These are phyloP conservation scores for Globisporangium irregulare DNA, from an alignment of 352 stramenopile genomes.

Conservation along the genomic window DNA sequence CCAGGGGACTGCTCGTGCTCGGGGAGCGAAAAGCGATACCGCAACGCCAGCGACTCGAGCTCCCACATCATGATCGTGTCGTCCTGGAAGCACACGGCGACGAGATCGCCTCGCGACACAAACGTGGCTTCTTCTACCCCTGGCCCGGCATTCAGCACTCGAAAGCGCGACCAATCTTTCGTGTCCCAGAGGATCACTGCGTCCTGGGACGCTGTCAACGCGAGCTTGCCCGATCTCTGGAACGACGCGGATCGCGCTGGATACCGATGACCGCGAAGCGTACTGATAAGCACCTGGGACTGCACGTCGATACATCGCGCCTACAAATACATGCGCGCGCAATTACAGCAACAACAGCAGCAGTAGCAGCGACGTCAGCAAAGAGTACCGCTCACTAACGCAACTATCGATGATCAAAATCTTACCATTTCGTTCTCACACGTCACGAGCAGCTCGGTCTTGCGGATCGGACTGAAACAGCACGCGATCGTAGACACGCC, in stretches of 20 bases:
- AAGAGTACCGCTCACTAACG: background rate
- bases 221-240: slow-evolving; percentile 66
- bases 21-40: slow-evolving; percentile 67
- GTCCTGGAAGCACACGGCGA: slow-evolving; percentile 81
- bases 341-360: background rate
- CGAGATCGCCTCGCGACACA: slow-evolving; percentile 51
- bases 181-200: slow-evolving; percentile 85
- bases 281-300: slow-evolving; percentile 71
- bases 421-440: slow-evolving; percentile 78
- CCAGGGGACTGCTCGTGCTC: slow-evolving; percentile 58
- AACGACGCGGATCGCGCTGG: slow-evolving; percentile 59
- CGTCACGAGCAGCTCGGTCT: slow-evolving; percentile 76
- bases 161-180: slow-evolving; percentile 78
- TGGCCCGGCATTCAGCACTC: slow-evolving; percentile 73
- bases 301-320: slow-evolving; percentile 74
- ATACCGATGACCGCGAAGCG: slow-evolving; percentile 61
- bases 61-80: slow-evolving; percentile 88
- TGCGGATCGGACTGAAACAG: slow-evolving; percentile 66
- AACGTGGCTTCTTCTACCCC: slow-evolving; percentile 68
- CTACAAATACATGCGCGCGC: slow-evolving; percentile 18
- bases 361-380: background rate
- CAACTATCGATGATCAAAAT: background rate
- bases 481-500: slow-evolving; percentile 54
- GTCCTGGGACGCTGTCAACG: slow-evolving; percentile 72
- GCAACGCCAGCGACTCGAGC: slow-evolving; percentile 65